phyloP scores from a whole-genome alignment of 2,329 filamentous ascomycete genomes.

The Phyllosticta citrichinensis region DNA sequence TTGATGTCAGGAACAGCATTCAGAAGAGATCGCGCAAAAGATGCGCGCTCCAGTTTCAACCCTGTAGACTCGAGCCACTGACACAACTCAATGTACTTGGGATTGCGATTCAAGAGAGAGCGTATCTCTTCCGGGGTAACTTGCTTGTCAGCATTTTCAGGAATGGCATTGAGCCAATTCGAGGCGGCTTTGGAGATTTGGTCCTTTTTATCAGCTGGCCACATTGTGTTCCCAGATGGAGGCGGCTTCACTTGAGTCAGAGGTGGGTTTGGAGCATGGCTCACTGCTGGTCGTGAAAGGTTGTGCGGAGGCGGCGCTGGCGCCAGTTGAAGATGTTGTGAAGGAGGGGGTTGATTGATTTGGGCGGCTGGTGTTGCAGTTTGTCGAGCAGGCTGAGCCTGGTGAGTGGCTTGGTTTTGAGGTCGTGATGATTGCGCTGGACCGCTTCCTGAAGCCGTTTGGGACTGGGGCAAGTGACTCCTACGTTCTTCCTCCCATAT shows the following conservation, averaged over 20 bases:
- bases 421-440: neutral
- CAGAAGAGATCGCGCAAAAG: slow-evolving; percentile 44
- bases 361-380: neutral
- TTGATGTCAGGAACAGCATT: slow-evolving; percentile 35
- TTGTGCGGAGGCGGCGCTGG: neutral
- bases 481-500: slow-evolving; percentile 47
- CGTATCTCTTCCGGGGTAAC: slow-evolving; percentile 33
- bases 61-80: slow-evolving; percentile 41
- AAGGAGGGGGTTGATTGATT: neutral
- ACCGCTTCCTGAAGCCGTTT: neutral
- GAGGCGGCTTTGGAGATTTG: slow-evolving; percentile 41
- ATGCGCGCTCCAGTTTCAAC: slow-evolving; percentile 40
- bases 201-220: slow-evolving; percentile 42
- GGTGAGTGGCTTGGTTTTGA: neutral
- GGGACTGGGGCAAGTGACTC: slow-evolving; percentile 19
- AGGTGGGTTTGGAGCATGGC: neutral
- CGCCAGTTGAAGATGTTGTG: neutral
- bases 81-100: slow-evolving; percentile 47
- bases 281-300: neutral
- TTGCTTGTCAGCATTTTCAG: slow-evolving; percentile 32
- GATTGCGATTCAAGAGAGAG: slow-evolving; percentile 41
- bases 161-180: slow-evolving; percentile 34
- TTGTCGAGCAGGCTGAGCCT: neutral
- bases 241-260: neutral
- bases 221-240: slow-evolving; percentile 30